Evolutionary conservation across 805 yeast genomes (phyloP).

Genomic region (Kurtzmaniella fragi): DNA sequence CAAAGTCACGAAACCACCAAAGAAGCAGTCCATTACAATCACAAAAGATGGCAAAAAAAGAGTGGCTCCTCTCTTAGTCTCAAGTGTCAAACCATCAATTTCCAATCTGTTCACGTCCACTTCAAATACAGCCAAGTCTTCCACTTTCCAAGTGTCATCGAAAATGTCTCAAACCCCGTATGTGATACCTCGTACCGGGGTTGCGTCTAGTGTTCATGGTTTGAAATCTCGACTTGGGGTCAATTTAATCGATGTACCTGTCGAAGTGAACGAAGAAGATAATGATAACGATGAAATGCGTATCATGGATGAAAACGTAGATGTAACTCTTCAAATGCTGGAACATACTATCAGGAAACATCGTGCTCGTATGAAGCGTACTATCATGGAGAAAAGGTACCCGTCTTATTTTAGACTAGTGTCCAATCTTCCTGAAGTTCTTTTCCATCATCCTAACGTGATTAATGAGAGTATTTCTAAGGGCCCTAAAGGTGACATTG

Average conservation of each 20-base stretch:
- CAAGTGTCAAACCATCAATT: slow-evolving; percentile 31
- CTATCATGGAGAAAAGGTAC: slow-evolving; percentile 26
- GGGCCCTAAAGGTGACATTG: slow-evolving; percentile 11
- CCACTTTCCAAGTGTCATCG: slow-evolving; percentile 4
- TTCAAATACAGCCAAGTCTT: background rate
- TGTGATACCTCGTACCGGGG: slow-evolving; percentile 56
- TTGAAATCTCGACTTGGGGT: slow-evolving; percentile 20
- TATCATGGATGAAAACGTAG: slow-evolving; percentile 11
- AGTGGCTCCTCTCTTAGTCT: slow-evolving; percentile 64
- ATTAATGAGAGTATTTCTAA: background rate
- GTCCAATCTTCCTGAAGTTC: slow-evolving; percentile 28
- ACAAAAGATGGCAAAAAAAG: slow-evolving; percentile 75
- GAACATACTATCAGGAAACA: slow-evolving; percentile 28
- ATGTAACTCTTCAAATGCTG: slow-evolving; percentile 18
- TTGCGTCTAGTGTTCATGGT: slow-evolving; percentile 62
- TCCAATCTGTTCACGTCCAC: slow-evolving; percentile 11
- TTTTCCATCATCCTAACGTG: slow-evolving; percentile 24
- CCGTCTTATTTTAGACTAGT: slow-evolving; percentile 24
- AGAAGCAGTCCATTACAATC: slow-evolving; percentile 47
- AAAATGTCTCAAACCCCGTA: slow-evolving; percentile 43
- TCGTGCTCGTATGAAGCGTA: slow-evolving; percentile 24
- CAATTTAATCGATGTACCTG: slow-evolving; percentile 6
- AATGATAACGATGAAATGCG: slow-evolving; percentile 49
- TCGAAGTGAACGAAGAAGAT: slow-evolving; percentile 27
- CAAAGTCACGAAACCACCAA: slow-evolving; percentile 6